phyloP scores from a whole-genome alignment of 208 protist genomes.

The Crithidia thermophila region DNA sequence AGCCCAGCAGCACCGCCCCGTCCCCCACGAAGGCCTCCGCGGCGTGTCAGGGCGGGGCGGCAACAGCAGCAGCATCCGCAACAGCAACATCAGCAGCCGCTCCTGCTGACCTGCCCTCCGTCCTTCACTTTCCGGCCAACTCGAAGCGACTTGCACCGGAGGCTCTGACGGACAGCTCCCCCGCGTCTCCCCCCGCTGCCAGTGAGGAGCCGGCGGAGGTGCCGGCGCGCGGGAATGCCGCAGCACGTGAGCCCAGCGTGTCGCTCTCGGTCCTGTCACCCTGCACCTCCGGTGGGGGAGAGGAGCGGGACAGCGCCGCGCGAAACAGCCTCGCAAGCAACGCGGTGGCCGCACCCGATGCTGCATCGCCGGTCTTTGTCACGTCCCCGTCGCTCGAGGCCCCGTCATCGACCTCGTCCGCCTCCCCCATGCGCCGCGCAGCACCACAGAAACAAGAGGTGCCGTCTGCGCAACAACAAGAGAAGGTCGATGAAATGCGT shows the following conservation, averaged over 20 bases:
- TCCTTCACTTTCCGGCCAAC: no score
- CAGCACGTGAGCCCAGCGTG: constrained; percentile 15
- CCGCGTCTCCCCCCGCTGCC: background rate
- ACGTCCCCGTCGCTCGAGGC: constrained; percentile 12
- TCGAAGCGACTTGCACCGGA: background rate
- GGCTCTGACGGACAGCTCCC: background rate
- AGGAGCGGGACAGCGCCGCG: background rate
- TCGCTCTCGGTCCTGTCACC: constrained; percentile 24
- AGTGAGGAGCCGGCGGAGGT: background rate
- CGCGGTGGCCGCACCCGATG: background rate
- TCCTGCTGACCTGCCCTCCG: no score
- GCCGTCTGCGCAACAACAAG: no score
- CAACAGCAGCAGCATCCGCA: background rate
- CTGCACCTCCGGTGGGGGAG: background rate
- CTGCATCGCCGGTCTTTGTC: background rate
- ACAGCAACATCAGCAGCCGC: no score
- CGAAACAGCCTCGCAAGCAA: background rate
- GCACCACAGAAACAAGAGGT: background rate
- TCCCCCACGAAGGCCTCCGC: background rate
- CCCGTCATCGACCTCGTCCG: constrained; percentile 13
- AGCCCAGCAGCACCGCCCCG: background rate
- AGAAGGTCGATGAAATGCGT: background rate
- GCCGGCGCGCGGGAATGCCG: background rate
- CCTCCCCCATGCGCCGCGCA: no score
- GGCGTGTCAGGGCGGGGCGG: background rate